A percentile compares a stretch with the other conserved stretches of the same genome.
phyloP scores from a whole-genome alignment of 2,329 filamentous ascomycete species.

The Knufia fluminis region DNA sequence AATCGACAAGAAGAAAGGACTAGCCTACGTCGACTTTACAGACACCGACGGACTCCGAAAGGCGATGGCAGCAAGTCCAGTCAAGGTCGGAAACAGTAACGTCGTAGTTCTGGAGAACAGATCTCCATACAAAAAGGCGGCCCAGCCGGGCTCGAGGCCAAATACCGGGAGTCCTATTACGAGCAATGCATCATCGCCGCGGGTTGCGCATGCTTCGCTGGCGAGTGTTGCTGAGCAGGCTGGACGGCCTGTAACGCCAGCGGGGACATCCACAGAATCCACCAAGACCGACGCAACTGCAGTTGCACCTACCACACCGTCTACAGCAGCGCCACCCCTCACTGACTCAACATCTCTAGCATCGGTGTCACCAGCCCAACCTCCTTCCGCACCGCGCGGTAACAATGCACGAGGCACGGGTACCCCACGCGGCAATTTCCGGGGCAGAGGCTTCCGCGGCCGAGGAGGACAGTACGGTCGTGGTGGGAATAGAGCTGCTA shows the following conservation, averaged over 20 bases:
- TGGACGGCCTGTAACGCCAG: background rate
- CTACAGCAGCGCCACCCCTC: conserved; percentile 1
- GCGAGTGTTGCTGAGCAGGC: conserved; percentile 10
- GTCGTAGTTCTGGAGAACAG: conserved; percentile 81
- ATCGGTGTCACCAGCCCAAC: background rate
- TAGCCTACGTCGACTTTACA: conserved; percentile 84
- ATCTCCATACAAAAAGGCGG: conserved; percentile 17
- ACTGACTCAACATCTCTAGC: conserved; percentile 10
- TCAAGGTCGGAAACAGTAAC: conserved; percentile 72
- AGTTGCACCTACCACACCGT: background rate
- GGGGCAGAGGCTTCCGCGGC: conserved; percentile 10
- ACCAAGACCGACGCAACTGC: conserved; percentile 3
- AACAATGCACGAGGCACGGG: conserved; percentile 1
- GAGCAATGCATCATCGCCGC: conserved; percentile 3
- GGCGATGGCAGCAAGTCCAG: conserved; percentile 71
- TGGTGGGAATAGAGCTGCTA: conserved; percentile 11
- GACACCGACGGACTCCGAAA: conserved; percentile 63
- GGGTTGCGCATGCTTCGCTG: background rate
- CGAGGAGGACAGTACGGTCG: conserved; percentile 11
- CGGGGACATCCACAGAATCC: conserved; percentile 10
- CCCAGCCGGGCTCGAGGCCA: conserved; percentile 3
- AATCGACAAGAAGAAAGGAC: conserved; percentile 89
- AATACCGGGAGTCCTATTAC: background rate
- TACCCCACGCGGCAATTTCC: conserved; percentile 9
- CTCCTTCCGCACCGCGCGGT: conserved; percentile 11